Base-by-base conservation (phyloP, 805 yeast species). In the Sungouiozyma intestinalis region DNA sequence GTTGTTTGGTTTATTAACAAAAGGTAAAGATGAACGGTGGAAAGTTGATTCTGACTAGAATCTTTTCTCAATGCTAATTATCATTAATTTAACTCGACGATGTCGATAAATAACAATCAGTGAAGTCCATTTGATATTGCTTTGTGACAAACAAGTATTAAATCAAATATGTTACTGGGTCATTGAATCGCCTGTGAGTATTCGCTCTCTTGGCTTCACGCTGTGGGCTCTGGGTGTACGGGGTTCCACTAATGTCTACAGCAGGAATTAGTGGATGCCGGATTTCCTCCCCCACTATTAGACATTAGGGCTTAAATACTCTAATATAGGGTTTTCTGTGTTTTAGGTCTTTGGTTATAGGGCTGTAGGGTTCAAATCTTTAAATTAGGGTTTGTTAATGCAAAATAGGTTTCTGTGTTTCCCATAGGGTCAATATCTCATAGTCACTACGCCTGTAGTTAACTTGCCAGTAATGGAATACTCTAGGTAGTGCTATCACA, bases 381-480 rank as follows among this genome's bases (percentile, higher is more conserved):
- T 18, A 24, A n/a, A 17, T 16, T 3, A 16, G 19, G 33, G 16
- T 18, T 37, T n/a, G 16, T 36, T 36, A 49, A 16, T 46, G 45
- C 3, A 52, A 20, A 4, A 52, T 48, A 2, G 54, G 52, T 16
- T 33, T 43, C 39, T 43, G 41, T 3, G 56, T 46, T 27, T 52
- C 56, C 56, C 56, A 52, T 2, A 47, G 41, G 5, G 47, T 44
- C 15, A 49, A 35, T 14, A 49, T 40, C 38, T 45, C 53, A 21
- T 43, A 45, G 7, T 48, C 48, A 8, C 38, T 33, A 27, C 46
- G 45, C 35, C 49, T 46, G 40, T 57, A 59, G 37, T 57, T 41
- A 2, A 48, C 45, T 46, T 60, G 60, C 64, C 64, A 59, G 35
- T 55, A 54, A 5, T 53, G 47, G 43, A 59, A 59, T 47, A 55